These are phyloP conservation scores for Wickerhamiella australiensis DNA, from an alignment of 805 yeast species.

Conservation along the genomic window DNA sequence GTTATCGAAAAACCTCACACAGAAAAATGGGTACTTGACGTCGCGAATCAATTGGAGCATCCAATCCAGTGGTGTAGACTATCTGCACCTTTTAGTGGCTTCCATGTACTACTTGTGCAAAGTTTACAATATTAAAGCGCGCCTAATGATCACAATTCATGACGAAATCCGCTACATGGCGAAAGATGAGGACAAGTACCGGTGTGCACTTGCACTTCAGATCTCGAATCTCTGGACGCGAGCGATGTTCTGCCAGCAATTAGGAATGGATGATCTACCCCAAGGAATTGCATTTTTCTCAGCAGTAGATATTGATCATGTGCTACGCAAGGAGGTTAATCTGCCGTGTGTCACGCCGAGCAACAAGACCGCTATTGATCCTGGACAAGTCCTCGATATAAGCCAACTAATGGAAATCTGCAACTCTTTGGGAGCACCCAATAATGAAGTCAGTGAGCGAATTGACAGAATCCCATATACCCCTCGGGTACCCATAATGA, in stretches of 20 bases:
- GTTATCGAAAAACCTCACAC: slow-evolving; percentile 47
- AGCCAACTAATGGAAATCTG: slow-evolving; percentile 32
- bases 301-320: slow-evolving; percentile 79
- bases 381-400: slow-evolving; percentile 70
- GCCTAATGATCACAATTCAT: slow-evolving; percentile 80
- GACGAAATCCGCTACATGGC: slow-evolving; percentile 84
- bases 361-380: slow-evolving; percentile 53
- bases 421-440: slow-evolving; percentile 16
- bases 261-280: slow-evolving; percentile 82
- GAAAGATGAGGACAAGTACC: slow-evolving; percentile 58
- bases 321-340: slow-evolving; percentile 85
- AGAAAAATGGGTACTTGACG: slow-evolving; percentile 52
- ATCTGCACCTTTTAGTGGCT: slow-evolving; percentile 69
- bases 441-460: neutral
- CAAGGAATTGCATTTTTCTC: slow-evolving; percentile 94
- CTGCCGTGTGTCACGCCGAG: slow-evolving; percentile 88
- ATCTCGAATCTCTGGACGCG: slow-evolving; percentile 91
- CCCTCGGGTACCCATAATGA: slow-evolving; percentile 7
- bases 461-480: slow-evolving; percentile 6
- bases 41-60: slow-evolving; percentile 96
- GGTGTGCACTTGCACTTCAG: slow-evolving; percentile 73
- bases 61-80: slow-evolving; percentile 96
- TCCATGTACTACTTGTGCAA: slow-evolving; percentile 75
- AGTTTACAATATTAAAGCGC: slow-evolving; percentile 54
- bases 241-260: slow-evolving; percentile 84